These are phyloP conservation scores for Pseudopyrenochaeta lycopersici DNA, from an alignment of 2,329 filamentous ascomycete genomes.

Conservation along the genomic window DNA sequence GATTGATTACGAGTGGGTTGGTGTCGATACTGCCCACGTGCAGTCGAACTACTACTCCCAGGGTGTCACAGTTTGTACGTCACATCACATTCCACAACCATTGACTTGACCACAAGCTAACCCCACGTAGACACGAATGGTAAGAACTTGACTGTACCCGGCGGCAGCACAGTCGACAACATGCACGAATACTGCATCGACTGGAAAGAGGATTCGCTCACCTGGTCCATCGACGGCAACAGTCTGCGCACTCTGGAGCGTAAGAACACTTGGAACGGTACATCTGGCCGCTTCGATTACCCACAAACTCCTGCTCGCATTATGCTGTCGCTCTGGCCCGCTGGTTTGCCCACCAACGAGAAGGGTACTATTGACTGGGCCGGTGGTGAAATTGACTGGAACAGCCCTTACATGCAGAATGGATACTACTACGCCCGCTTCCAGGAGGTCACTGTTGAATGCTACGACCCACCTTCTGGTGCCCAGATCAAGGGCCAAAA, in stretches of 20 bases:
- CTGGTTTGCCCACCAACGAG: constrained; percentile 79
- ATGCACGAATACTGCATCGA: constrained; percentile 88
- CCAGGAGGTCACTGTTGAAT: constrained; percentile 80
- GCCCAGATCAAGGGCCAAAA: constrained; percentile 66
- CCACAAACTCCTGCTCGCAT: constrained; percentile 92
- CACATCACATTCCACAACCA: not conserved
- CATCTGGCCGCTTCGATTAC: constrained; percentile 81
- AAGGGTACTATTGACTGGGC: constrained; percentile 91
- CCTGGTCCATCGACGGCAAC: constrained; percentile 86
- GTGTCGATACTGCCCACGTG: constrained; percentile 76
- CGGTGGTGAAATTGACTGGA: constrained; percentile 89
- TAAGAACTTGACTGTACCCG: constrained; percentile 68
- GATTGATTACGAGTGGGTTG: constrained; percentile 96
- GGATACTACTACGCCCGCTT: constrained; percentile 91
- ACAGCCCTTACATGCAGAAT: constrained; percentile 79
- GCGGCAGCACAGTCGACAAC: constrained; percentile 77
- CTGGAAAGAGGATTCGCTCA: constrained; percentile 87
- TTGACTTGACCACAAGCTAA: constrained; percentile 18
- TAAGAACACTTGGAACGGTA: constrained; percentile 85
- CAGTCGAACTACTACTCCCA: constrained; percentile 99
- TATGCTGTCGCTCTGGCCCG: constrained; percentile 96
- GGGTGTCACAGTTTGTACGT: constrained; percentile 88
- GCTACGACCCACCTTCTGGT: constrained; percentile 83
- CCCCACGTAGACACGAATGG: constrained; percentile 73
- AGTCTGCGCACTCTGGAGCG: constrained; percentile 78